Percentiles rank a stretch among this genome's conserved stretches.
These are phyloP conservation scores for Venturia aucupariae DNA, from an alignment of 2,329 filamentous ascomycete species.

Conservation along the genomic window DNA sequence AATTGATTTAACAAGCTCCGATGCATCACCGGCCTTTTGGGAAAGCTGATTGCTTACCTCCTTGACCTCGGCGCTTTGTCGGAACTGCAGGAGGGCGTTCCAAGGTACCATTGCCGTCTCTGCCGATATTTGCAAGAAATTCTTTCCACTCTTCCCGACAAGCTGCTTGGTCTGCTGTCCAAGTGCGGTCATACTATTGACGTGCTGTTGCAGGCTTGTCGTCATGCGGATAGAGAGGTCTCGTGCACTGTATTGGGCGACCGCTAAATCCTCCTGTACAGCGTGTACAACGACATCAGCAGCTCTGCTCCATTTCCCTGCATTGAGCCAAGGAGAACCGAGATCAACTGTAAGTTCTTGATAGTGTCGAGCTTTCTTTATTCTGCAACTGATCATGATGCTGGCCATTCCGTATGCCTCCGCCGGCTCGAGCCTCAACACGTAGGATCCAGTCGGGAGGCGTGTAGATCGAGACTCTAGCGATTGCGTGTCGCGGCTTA, in stretches of 20 bases:
- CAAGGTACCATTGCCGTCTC: conserved; percentile 1
- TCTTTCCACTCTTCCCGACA: neutral
- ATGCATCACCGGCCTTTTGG: neutral
- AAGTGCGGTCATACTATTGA: neutral
- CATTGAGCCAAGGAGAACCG: conserved; percentile 14
- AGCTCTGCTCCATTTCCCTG: conserved; percentile 1
- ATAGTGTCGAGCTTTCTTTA: conserved; percentile 4
- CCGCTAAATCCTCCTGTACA: conserved; percentile 2
- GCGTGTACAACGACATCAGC: neutral
- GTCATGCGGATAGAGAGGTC: conserved; percentile 7
- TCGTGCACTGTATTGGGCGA: neutral
- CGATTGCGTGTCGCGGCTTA: neutral
- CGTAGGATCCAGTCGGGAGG: neutral
- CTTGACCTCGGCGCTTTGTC: neutral
- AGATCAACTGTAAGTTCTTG: conserved; percentile 13
- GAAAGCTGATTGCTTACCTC: neutral
- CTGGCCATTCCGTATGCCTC: conserved; percentile 11
- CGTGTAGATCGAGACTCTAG: neutral
- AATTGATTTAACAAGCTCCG: neutral
- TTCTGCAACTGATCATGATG: conserved; percentile 7
- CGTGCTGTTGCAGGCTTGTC: neutral
- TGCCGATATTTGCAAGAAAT: neutral
- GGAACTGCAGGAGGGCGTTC: neutral
- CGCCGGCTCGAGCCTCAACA: conserved; percentile 7
- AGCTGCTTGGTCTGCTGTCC: neutral